These are phyloP conservation scores for Linderniella brevidens DNA, from an alignment of 257 asterid genomes.

Conservation along the genomic window DNA sequence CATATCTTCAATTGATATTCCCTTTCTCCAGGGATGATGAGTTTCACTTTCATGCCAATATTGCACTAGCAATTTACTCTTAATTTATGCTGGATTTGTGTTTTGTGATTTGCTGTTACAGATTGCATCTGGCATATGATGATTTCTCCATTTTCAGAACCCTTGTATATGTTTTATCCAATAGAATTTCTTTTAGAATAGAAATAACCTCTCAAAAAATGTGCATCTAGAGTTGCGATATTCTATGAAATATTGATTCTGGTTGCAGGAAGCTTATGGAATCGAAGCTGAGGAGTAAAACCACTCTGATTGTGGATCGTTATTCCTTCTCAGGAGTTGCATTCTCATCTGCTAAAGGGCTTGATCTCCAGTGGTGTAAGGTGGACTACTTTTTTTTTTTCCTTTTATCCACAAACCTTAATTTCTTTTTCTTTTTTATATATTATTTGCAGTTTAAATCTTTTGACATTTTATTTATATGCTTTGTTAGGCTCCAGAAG, in stretches of 20 bases:
- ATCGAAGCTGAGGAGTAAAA: slow-evolving; percentile 42
- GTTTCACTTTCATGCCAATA: neutral
- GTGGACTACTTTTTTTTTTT: slow-evolving; percentile 17
- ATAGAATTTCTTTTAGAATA: too few relatives aligned
- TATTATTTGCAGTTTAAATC: neutral
- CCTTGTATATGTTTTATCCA: neutral
- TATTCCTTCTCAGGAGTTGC: slow-evolving; percentile 68
- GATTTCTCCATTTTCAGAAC: neutral
- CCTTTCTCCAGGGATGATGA: neutral
- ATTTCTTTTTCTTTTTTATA: neutral
- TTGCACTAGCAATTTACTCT: too few relatives aligned
- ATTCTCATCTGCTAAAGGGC: slow-evolving; percentile 62
- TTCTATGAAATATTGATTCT: slow-evolving; percentile 9
- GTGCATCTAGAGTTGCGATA: slow-evolving; percentile 4
- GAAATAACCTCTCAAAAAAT: too few relatives aligned
- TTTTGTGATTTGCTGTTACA: too few relatives aligned
- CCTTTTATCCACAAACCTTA: neutral
- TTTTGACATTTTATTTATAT: slow-evolving; percentile 6
- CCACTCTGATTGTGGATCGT: slow-evolving; percentile 51
- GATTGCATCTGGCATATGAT: neutral
- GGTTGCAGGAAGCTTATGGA: slow-evolving; percentile 50
- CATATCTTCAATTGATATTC: neutral
- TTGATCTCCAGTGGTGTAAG: slow-evolving; percentile 62
- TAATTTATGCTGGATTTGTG: too few relatives aligned
- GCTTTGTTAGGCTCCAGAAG: slow-evolving; percentile 63